Conservation (phyloP, 2,329 filamentous ascomycete species). For the Ophiocordyceps robertsii region DNA sequence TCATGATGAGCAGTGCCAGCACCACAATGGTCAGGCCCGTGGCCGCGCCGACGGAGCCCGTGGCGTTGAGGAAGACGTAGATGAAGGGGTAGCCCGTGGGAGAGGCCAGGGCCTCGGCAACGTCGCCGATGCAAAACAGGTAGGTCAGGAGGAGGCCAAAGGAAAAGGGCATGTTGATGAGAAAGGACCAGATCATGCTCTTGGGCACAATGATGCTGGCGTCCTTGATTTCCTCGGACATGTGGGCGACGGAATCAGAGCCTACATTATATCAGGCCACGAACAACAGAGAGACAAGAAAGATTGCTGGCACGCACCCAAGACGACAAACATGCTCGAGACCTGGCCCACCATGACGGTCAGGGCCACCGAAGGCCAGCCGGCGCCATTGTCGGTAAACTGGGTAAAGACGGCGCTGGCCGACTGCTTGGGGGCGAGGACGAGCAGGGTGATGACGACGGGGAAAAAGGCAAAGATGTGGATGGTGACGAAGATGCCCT, state of each 20-base stretch:
- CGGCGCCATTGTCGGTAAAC: slow-evolving; percentile 5
- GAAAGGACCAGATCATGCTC: slow-evolving; percentile 6
- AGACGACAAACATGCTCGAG: slow-evolving; percentile 4
- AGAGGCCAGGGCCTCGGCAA: slow-evolving; percentile 2
- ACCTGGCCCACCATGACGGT: slow-evolving; percentile 7
- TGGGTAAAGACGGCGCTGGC: slow-evolving; percentile 2
- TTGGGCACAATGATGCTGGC: slow-evolving; percentile 7
- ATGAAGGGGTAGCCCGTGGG: slow-evolving; percentile 14
- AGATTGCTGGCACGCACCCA: slow-evolving; percentile 1
- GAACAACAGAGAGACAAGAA: too few relatives aligned
- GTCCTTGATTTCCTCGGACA: slow-evolving; percentile 8
- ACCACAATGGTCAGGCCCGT: slow-evolving; percentile 14
- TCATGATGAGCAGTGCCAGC: slow-evolving; percentile 11
- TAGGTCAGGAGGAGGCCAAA: slow-evolving; percentile 11
- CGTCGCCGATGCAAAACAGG: slow-evolving; percentile 9
- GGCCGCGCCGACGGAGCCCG: slow-evolving; percentile 6
- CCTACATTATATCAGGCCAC: not conserved
- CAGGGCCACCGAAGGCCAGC: slow-evolving; percentile 4
- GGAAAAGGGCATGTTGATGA: slow-evolving; percentile 8
- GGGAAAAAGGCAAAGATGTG: slow-evolving; percentile 6
- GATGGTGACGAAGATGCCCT: slow-evolving; percentile 5
- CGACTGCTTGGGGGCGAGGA: slow-evolving; percentile 4
- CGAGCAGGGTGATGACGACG: slow-evolving; percentile 4
- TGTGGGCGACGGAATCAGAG: slow-evolving; percentile 6
- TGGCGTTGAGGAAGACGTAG: slow-evolving; percentile 14